Percentiles rank a stretch among this genome's conserved stretches.
These are phyloP conservation scores for Byssochlamys sp. DNA, from an alignment of 2,329 filamentous ascomycete species.

Conservation along the genomic window DNA sequence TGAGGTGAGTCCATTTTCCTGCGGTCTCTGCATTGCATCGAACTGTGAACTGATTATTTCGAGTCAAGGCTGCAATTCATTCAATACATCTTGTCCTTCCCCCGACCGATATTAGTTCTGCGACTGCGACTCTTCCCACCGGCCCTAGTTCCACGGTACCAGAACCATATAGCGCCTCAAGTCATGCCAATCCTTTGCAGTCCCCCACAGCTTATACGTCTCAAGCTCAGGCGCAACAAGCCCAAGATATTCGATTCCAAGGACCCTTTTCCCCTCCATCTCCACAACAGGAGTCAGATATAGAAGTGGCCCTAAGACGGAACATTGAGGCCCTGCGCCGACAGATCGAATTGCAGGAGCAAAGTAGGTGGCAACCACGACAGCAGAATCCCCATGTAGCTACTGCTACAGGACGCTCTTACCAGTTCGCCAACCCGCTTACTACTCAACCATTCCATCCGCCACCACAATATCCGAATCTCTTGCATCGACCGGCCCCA, in stretches of 20 bases:
- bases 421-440: background rate
- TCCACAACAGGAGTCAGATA: conserved; percentile 8
- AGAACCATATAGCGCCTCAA: background rate
- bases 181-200: background rate
- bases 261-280: conserved; percentile 2
- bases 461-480: background rate
- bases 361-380: conserved; percentile 2
- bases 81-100: conserved; percentile 36
- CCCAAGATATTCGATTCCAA: conserved; percentile 8
- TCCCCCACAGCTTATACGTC: background rate
- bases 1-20: conserved; percentile 35
- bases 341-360: conserved; percentile 12
- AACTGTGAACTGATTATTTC: background rate
- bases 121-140: conserved; percentile 5
- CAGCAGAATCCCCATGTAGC: background rate
- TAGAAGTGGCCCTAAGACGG: conserved; percentile 12
- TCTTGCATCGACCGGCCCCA: background rate
- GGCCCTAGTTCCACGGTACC: conserved; percentile 1
- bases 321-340: conserved; percentile 15
- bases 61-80: conserved; percentile 16
- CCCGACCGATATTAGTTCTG: conserved; percentile 18
- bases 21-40: background rate
- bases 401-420: background rate
- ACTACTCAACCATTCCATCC: background rate
- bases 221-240: background rate